Conservation (phyloP, 176 grass and related monocot species). For the Dendrocalamus sinicus region DNA sequence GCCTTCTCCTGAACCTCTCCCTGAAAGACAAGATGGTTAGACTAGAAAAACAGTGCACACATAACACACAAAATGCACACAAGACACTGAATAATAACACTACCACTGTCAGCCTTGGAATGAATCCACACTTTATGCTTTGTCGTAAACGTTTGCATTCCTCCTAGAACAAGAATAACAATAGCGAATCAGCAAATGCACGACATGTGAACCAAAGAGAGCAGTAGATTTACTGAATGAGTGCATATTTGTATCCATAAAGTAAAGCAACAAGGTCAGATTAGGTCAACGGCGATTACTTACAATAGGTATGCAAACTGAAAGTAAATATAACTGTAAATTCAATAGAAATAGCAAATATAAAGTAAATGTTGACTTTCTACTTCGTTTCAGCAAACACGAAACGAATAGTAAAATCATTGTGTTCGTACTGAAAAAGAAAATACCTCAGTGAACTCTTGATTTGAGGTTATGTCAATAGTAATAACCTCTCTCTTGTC, state of each 20-base stretch:
- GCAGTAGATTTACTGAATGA: slow-evolving; percentile 27
- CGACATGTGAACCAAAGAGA: background rate
- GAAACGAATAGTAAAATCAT: slow-evolving; percentile 1
- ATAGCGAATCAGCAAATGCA: slow-evolving; percentile 48
- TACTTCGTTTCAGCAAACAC: slow-evolving; percentile 22
- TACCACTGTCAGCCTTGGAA: slow-evolving; percentile 93
- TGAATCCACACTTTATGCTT: slow-evolving; percentile 97
- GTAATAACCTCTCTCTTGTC: slow-evolving; percentile 92
- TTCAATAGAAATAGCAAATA: slow-evolving; percentile 20
- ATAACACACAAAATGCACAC: slow-evolving; percentile 19
- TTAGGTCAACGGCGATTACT: slow-evolving; percentile 13
- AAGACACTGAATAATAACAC: slow-evolving; percentile 21
- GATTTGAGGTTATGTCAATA: slow-evolving; percentile 98
- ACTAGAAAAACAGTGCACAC: slow-evolving; percentile 20
- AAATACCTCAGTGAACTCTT: slow-evolving; percentile 96
- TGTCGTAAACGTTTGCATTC: slow-evolving; percentile 99
- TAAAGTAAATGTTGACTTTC: background rate
- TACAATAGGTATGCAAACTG: background rate
- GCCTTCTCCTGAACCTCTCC: slow-evolving; percentile 97
- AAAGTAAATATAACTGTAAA: slow-evolving; percentile 27
- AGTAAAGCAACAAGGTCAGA: slow-evolving; percentile 5
- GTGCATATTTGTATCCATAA: background rate
- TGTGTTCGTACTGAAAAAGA: slow-evolving; percentile 22
- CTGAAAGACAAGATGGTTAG: slow-evolving; percentile 62
- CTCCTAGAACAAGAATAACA: slow-evolving; percentile 67